Evolutionary conservation across 148 eudicot genomes (phyloP), one percentile per base, ranked within the genome.

Genomic region (Spergularia bocconei): DNA sequence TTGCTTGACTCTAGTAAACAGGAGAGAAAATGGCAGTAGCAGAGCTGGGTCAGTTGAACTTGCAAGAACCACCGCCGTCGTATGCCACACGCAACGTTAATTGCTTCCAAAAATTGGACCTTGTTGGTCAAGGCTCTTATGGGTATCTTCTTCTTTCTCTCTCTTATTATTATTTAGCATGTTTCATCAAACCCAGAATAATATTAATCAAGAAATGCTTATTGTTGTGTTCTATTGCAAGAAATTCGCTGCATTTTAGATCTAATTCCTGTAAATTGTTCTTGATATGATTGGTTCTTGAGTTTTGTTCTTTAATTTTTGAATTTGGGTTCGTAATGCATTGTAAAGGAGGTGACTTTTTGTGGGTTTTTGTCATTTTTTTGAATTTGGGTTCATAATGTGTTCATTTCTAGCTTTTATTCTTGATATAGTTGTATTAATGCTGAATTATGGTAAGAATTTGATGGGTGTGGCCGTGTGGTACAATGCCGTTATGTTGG

Each of bases 1-100:
- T 44, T 44, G 8, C 68, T 64, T 64, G 68, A 64, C 68, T 64
- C 68, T 36, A 64, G 29, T 64, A 41, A 64, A 39, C 29, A n/a
- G 11, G 39, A 19, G 4, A 7, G 3, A 56, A 61, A 12, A 85
- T 86, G 95, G 85, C 86, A 23, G 84, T 74, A 52, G 92, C 93
- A 59, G 85, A 77, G 12, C 36, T 63, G 64, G 93, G 90, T 0
- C 89, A 86, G 82, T 79, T 91, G 61, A 91, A 89, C 66, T 80
- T 89, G 15, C 85, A 86, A 2, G 91, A 86, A 36, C 82, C 78
- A 52, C 86, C 89, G 16, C 71, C 87, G 3, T 82, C 86, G 79
- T 20, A 10, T 1, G 84, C 87, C 13, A 81, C 91, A 25, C 84
- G 93, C 21, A 82, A 80, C 79, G 83, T 91, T 54, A 89, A 91